phyloP scores from a whole-genome alignment of 2,329 filamentous ascomycete species.

The Didymella segeticola region DNA sequence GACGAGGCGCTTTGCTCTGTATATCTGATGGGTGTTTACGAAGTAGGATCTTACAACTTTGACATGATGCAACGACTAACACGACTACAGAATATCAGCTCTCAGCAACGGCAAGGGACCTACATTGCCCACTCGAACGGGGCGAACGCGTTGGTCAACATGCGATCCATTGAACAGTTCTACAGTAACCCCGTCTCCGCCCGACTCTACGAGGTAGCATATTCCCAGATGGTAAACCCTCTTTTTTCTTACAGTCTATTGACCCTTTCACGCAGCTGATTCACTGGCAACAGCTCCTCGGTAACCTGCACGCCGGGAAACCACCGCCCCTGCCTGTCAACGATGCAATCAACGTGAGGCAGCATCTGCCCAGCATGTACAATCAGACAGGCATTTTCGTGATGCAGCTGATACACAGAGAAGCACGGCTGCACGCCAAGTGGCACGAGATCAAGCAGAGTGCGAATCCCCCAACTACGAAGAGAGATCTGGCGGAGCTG shows the following conservation, averaged over 20 bases:
- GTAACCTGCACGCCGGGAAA: slow-evolving; percentile 35
- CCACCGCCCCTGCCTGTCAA: slow-evolving; percentile 30
- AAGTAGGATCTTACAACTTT: slow-evolving; percentile 19
- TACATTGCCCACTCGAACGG: slow-evolving; percentile 38
- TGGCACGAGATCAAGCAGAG: slow-evolving; percentile 38
- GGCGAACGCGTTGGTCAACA: slow-evolving; percentile 36
- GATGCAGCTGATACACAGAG: slow-evolving; percentile 34
- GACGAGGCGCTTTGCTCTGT: slow-evolving; percentile 36
- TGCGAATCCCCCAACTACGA: slow-evolving; percentile 21
- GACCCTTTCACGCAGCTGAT: slow-evolving; percentile 19
- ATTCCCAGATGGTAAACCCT: slow-evolving; percentile 33
- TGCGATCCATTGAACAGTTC: slow-evolving; percentile 34
- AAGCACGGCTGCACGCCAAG: slow-evolving; percentile 32
- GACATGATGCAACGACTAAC: background rate
- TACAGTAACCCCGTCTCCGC: slow-evolving; percentile 35
- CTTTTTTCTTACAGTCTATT: background rate
- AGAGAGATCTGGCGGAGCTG: slow-evolving; percentile 28
- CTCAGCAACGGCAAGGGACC: slow-evolving; percentile 24
- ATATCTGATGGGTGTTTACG: slow-evolving; percentile 40
- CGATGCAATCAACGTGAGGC: slow-evolving; percentile 21
- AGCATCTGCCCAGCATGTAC: slow-evolving; percentile 27
- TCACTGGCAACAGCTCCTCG: slow-evolving; percentile 30
- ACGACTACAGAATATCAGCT: slow-evolving; percentile 31
- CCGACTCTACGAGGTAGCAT: slow-evolving; percentile 37
- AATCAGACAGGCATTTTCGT: slow-evolving; percentile 29